phyloP scores from a whole-genome alignment of 352 stramenopile species.

The Phytophthora foliorum region DNA sequence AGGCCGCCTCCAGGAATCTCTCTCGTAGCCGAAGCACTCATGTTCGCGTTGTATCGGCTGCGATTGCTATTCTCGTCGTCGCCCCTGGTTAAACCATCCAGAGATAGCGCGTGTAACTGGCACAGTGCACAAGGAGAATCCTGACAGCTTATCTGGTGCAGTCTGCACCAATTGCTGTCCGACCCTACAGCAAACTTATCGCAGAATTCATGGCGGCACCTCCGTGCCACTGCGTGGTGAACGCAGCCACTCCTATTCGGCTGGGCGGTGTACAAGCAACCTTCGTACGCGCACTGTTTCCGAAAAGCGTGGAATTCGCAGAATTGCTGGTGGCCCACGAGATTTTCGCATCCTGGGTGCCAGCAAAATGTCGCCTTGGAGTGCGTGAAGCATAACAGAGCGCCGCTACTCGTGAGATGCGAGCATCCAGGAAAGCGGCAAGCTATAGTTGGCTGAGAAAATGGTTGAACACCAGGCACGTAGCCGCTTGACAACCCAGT shows the following conservation, averaged over 20 bases:
- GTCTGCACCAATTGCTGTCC: constrained; percentile 45
- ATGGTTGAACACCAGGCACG: constrained; percentile 6
- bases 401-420: constrained; percentile 32
- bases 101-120: constrained; percentile 39
- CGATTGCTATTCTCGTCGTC: constrained; percentile 39
- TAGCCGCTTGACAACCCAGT: constrained; percentile 11
- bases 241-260: constrained; percentile 51
- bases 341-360: constrained; percentile 66
- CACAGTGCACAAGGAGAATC: constrained; percentile 68
- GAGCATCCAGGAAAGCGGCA: constrained; percentile 61
- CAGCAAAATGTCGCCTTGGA: constrained; percentile 67
- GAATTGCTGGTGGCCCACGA: constrained; percentile 62
- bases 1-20: constrained; percentile 5
- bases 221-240: constrained; percentile 50
- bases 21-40: constrained; percentile 13
- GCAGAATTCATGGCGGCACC: constrained; percentile 69
- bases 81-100: constrained; percentile 16
- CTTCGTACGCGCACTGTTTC: constrained; percentile 67
- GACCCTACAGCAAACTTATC: constrained; percentile 65
- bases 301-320: constrained; percentile 67
- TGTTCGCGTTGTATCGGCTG: constrained; percentile 29
- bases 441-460: constrained; percentile 5
- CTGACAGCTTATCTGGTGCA: constrained; percentile 63
- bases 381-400: constrained; percentile 59
- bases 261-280: constrained; percentile 52